Percentiles rank a stretch among this genome's conserved stretches.
These are phyloP conservation scores for Draba incana DNA, from an alignment of 345 rosid species.

Conservation along the genomic window DNA sequence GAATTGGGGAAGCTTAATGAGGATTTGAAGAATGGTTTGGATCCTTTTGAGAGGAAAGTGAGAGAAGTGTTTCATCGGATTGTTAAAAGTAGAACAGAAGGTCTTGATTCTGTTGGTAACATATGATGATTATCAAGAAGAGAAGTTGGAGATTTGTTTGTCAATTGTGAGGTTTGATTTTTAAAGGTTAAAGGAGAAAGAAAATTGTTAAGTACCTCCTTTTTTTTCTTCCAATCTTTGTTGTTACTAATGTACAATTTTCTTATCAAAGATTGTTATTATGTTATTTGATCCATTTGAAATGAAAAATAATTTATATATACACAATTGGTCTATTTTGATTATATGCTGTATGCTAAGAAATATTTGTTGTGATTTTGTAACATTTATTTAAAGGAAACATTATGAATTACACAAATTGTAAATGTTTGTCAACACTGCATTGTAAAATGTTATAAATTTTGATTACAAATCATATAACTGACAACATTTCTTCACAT, in stretches of 20 bases:
- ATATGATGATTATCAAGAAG: too few relatives aligned
- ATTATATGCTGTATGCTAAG: neutral
- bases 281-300: neutral
- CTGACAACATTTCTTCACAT: too few relatives aligned
- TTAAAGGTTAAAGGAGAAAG: too few relatives aligned
- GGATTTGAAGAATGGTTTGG: conserved; percentile 61
- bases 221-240: neutral
- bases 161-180: neutral
- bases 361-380: too few relatives aligned
- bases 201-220: neutral
- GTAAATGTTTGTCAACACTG: too few relatives aligned
- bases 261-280: conserved; percentile 15
- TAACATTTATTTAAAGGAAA: too few relatives aligned
- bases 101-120: conserved; percentile 67
- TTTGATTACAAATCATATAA: neutral
- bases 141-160: neutral
- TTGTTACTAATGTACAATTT: neutral
- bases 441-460: too few relatives aligned
- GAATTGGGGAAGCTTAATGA: conserved; percentile 60
- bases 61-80: conserved; percentile 87
- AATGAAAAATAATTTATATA: too few relatives aligned
- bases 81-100: conserved; percentile 79
- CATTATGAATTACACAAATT: too few relatives aligned
- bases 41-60: conserved; percentile 80
- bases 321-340: too few relatives aligned